Percentiles rank a stretch among this genome's conserved stretches.
phyloP scores from a whole-genome alignment of 2,329 filamentous ascomycete genomes.

The Cordyceps cicadae region DNA sequence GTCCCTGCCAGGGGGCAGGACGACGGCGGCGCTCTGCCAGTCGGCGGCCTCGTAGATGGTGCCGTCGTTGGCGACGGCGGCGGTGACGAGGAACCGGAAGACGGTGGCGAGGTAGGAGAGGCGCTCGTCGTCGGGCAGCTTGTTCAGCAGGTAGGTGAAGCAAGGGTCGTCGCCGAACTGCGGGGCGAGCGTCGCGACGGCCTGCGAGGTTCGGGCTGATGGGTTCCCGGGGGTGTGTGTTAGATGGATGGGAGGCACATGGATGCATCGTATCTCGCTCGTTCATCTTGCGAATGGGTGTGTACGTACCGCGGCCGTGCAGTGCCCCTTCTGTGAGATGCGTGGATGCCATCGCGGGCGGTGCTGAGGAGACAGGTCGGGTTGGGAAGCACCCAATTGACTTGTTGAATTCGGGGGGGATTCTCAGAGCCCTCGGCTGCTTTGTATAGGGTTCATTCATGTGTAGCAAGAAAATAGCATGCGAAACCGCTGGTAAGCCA shows the following conservation, averaged over 20 bases:
- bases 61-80: neutral
- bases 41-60: neutral
- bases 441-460: neutral
- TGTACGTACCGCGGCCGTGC: neutral
- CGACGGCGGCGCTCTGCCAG: neutral
- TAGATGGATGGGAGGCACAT: too few species aligned
- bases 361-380: neutral
- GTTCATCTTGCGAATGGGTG: neutral
- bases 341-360: neutral
- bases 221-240: neutral
- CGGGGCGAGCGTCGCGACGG: neutral
- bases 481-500: neutral
- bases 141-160: neutral
- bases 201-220: neutral
- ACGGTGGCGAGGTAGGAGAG: neutral
- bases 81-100: neutral
- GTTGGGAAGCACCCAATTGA: neutral
- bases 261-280: neutral
- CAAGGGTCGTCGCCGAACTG: constrained; percentile 19
- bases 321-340: neutral
- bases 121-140: neutral
- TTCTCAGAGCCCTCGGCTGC: neutral
- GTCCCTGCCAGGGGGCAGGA: neutral
- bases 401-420: neutral
- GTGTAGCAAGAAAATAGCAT: neutral